phyloP scores from a whole-genome alignment of 1,284 basidiomycete species.

The Bondarzewia mesenterica region DNA sequence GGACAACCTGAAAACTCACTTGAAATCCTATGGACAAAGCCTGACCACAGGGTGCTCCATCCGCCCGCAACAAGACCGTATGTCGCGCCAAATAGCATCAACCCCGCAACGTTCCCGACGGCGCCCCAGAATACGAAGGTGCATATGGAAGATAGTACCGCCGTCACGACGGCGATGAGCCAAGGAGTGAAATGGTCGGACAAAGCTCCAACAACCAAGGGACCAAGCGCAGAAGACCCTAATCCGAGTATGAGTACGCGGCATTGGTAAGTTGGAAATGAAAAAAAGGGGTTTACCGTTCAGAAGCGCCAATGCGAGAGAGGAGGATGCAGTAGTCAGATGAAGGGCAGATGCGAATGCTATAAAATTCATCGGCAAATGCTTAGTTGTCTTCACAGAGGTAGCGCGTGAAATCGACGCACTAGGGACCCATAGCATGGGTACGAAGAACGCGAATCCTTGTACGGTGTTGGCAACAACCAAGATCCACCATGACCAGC shows the following conservation, averaged over 20 bases:
- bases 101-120: constrained; percentile 15
- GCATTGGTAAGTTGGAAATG: too few relatives aligned
- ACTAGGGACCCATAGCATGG: constrained; percentile 29
- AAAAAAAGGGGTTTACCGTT: too few relatives aligned
- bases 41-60: constrained; percentile 20
- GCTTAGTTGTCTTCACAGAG: too few relatives aligned
- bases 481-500: constrained; percentile 22
- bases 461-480: constrained; percentile 26
- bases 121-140: constrained; percentile 23
- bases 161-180: constrained; percentile 16
- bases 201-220: constrained; percentile 25
- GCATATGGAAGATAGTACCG: constrained; percentile 10
- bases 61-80: constrained; percentile 20
- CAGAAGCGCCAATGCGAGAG: constrained; percentile 11
- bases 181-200: constrained; percentile 29
- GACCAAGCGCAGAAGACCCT: constrained; percentile 22
- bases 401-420: too few relatives aligned
- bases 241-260: background rate
- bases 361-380: too few relatives aligned
- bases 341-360: constrained; percentile 6
- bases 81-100: constrained; percentile 18
- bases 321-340: constrained; percentile 5
- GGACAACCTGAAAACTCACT: constrained; percentile 14
- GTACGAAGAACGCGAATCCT: constrained; percentile 26
- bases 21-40: constrained; percentile 16